phyloP scores from a whole-genome alignment of 129 eudicot genomes.

The Lactuca sativa region DNA sequence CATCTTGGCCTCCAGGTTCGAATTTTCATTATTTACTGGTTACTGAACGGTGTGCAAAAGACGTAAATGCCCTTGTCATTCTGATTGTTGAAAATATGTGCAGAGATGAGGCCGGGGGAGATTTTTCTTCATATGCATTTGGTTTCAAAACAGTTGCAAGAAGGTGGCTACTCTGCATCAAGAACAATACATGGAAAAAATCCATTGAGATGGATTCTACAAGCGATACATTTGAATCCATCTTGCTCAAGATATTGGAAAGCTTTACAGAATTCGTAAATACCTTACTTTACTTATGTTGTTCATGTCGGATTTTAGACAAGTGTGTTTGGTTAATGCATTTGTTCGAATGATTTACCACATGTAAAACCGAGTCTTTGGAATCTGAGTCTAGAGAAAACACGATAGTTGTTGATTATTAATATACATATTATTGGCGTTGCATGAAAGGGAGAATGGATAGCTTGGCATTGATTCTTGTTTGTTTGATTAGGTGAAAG shows the following conservation, averaged over 20 bases:
- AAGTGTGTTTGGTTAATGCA: background rate
- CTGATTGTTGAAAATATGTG: background rate
- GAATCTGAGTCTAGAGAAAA: background rate
- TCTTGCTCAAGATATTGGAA: conserved; percentile 92
- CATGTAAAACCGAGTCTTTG: conserved; percentile 18
- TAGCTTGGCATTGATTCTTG: background rate
- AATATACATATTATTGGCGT: too few relatives aligned
- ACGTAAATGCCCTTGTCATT: too few relatives aligned
- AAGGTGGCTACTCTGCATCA: conserved; percentile 29
- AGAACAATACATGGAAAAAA: conserved; percentile 28
- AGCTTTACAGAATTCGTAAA: conserved; percentile 40
- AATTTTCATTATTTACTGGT: conserved; percentile 8
- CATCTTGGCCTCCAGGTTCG: conserved; percentile 91
- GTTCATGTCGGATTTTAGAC: conserved; percentile 5
- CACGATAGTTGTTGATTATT: conserved; percentile 1
- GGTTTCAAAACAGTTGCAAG: conserved; percentile 40
- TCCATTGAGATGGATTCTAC: conserved; percentile 64
- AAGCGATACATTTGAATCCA: conserved; percentile 84
- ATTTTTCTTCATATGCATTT: conserved; percentile 84
- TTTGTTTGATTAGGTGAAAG: background rate
- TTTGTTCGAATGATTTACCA: background rate
- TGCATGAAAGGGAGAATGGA: background rate
- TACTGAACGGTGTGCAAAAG: background rate
- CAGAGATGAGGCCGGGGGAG: conserved; percentile 80
- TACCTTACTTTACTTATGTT: conserved; percentile 4